Base-by-base conservation (phyloP, 805 yeast species). In the Candida verbasci region DNA sequence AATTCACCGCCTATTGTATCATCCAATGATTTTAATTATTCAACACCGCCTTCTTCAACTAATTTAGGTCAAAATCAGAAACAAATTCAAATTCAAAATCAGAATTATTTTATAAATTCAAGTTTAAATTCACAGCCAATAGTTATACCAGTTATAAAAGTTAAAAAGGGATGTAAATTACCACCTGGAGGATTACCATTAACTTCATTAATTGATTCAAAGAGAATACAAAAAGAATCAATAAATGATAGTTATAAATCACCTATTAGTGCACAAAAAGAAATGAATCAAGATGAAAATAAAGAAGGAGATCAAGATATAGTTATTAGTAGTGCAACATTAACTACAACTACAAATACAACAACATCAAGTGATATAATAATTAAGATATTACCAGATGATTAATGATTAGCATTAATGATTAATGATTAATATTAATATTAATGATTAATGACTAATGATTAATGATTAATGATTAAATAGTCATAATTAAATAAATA, bases 151-250 rank as follows among this genome's bases (percentile, higher is more conserved):
- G 34, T 48, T 3, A 29, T 60, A 28, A 42, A 46, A 29, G 40
- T 55, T 1, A 53, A 47, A 11, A 58, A 56, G 2, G 63, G 64
- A 1, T 41, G 46, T 39, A 45, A 43, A 7, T 33, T 57, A 8
- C 66, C 68, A 3, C 34, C 38, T 3, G 60, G 60, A 17, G 65
- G 65, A 7, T 50, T 58, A 6, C 53, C 57, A 3, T 35, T 56
- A 6, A 47, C 14, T 20, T 17, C 29, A 10, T n/a, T 29, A 17
- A 20, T 18, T 30, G 27, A 24, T 18, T 6, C 26, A 24, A 7
- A 10, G n/a, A 12, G 14, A 24, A 24, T 11, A 14, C 24, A 16
- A 25, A 12, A 6, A 24, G n/a, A 12, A 8, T 8, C 6, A 12
- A 12, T 7, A 6, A 17, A 3, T 31, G 12, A 20, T 10, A 31